A percentile compares a stretch with the other conserved stretches of the same genome.
These are phyloP conservation scores for Poa pratensis DNA, from an alignment of 176 grass and related monocot genomes.

Conservation along the genomic window DNA sequence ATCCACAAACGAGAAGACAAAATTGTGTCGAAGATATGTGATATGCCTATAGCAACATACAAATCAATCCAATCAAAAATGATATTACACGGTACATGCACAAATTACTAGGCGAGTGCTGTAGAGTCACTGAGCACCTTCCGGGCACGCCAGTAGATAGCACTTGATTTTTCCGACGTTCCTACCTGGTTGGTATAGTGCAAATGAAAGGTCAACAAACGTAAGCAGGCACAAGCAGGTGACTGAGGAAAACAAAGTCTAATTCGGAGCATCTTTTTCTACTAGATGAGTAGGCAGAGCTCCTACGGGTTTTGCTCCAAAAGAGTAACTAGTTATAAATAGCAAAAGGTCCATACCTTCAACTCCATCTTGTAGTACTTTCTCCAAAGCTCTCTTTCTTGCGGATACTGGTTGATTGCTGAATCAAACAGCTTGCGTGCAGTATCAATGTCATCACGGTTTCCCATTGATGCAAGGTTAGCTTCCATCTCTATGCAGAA, in stretches of 20 bases:
- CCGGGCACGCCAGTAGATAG: slow-evolving; percentile 67
- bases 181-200: slow-evolving; percentile 47
- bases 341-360: slow-evolving; percentile 46
- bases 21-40: neutral
- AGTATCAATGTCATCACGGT: slow-evolving; percentile 35
- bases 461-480: slow-evolving; percentile 53
- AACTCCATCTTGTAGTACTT: slow-evolving; percentile 71
- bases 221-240: neutral
- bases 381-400: slow-evolving; percentile 61
- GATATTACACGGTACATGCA: slow-evolving; percentile 20
- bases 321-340: neutral
- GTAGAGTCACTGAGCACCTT: slow-evolving; percentile 55
- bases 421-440: slow-evolving; percentile 61
- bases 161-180: slow-evolving; percentile 63
- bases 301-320: neutral
- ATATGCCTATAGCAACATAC: slow-evolving; percentile 2
- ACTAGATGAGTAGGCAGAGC: neutral
- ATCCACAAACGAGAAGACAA: neutral
- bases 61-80: slow-evolving; percentile 35
- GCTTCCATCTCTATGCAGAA: slow-evolving; percentile 69
- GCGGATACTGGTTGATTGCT: slow-evolving; percentile 47
- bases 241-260: neutral
- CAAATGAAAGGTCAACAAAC: neutral
- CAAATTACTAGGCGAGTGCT: slow-evolving; percentile 29
- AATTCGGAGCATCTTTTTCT: neutral